phyloP scores from a whole-genome alignment of 768 basidiomycete species.

The Rhodosporidiobolus sp. region DNA sequence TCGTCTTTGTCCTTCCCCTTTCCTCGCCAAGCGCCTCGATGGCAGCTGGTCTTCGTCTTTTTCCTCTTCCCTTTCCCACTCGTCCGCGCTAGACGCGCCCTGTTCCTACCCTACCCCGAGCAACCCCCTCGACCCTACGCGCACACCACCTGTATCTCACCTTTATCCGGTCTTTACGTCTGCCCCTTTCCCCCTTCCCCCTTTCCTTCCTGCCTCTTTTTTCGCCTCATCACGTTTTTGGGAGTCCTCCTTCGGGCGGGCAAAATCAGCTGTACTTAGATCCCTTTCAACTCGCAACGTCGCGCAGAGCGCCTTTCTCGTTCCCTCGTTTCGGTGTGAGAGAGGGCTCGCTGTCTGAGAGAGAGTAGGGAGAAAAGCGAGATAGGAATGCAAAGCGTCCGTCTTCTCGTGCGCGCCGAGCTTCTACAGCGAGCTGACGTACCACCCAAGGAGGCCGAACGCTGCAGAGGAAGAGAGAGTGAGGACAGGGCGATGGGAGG shows the following conservation, averaged over 20 bases:
- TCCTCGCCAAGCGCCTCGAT: neutral
- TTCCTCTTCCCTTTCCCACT: neutral
- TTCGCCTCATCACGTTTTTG: neutral
- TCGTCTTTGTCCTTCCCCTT: neutral
- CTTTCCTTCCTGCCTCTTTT: neutral
- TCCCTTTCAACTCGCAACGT: too few relatives aligned
- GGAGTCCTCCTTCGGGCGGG: too few relatives aligned
- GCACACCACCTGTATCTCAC: neutral
- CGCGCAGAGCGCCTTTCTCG: too few relatives aligned
- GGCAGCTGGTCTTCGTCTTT: neutral
- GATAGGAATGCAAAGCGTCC: neutral
- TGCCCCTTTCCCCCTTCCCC: neutral
- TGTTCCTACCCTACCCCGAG: neutral
- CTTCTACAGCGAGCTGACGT: constrained; percentile 22
- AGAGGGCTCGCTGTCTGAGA: too few relatives aligned
- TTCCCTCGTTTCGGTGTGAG: too few relatives aligned
- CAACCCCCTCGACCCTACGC: neutral
- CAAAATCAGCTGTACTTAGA: too few relatives aligned
- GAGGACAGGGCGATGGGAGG: too few relatives aligned
- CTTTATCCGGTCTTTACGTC: too few relatives aligned
- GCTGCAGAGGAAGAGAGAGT: too few relatives aligned
- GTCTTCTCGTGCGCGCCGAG: neutral
- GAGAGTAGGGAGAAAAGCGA: neutral
- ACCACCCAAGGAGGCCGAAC: constrained; percentile 37
- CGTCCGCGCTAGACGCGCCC: neutral